phyloP scores from a whole-genome alignment of 768 basidiomycete genomes.

The Daedalea quercina region DNA sequence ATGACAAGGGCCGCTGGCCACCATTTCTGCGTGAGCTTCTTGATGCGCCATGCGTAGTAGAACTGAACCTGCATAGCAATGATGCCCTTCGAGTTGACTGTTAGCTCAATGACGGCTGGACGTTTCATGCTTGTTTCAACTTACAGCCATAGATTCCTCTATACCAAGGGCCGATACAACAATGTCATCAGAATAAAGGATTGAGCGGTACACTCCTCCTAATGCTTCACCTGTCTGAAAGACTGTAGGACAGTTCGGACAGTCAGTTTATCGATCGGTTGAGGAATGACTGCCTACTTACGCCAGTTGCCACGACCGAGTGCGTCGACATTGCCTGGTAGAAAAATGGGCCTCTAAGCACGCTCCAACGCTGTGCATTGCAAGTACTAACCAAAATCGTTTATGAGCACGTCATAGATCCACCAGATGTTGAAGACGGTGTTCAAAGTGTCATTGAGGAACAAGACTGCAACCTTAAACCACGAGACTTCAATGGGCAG shows the following conservation, averaged over 20 bases:
- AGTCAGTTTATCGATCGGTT: no score
- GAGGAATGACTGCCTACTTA: background rate
- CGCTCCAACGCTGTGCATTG: no score
- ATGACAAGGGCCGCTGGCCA: no score
- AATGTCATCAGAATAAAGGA: background rate
- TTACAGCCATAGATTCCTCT: no score
- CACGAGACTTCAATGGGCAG: background rate
- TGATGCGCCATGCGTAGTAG: slow-evolving; percentile 20
- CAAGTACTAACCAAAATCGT: slow-evolving; percentile 11
- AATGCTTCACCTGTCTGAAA: background rate
- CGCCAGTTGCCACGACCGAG: slow-evolving; percentile 5
- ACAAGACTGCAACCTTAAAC: slow-evolving; percentile 11
- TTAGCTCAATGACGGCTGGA: background rate
- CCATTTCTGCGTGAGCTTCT: slow-evolving; percentile 6
- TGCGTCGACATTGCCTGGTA: background rate
- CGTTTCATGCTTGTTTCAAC: no score
- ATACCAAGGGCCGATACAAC: no score
- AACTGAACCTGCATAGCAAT: slow-evolving; percentile 16
- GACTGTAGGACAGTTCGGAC: no score
- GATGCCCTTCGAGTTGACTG: slow-evolving; percentile 9
- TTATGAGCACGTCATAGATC: slow-evolving; percentile 14
- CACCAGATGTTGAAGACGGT: slow-evolving; percentile 15
- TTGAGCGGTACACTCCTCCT: background rate
- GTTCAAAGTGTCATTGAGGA: slow-evolving; percentile 16
- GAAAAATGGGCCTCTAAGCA: background rate